Conservation (phyloP, 1,284 basidiomycete species). For the Pseudozyma thailandica region DNA sequence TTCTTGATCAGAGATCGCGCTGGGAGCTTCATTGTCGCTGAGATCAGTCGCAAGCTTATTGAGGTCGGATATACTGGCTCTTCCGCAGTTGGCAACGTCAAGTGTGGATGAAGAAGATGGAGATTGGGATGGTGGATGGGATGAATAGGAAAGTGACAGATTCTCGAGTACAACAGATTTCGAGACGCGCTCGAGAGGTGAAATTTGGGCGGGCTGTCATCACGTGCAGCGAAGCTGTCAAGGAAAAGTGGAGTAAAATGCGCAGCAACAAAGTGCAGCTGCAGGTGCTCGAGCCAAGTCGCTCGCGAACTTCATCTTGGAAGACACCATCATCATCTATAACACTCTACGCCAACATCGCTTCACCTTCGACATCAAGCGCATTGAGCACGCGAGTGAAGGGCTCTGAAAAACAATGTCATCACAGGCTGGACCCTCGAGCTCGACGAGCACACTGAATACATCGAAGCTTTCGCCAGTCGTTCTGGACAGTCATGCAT, state of each 20-base stretch:
- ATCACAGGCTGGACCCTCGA: constrained; percentile 24
- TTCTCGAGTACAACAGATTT: not conserved
- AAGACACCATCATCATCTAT: not conserved
- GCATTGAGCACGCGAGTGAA: no score
- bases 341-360: not conserved
- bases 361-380: no score
- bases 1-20: constrained; percentile 43
- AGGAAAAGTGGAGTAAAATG: not conserved
- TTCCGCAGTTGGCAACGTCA: not conserved
- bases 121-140: not conserved
- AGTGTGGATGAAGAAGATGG: not conserved
- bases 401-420: no score
- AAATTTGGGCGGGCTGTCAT: not conserved
- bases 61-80: no score
- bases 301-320: not conserved
- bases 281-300: constrained; percentile 1
- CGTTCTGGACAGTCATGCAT: constrained; percentile 35
- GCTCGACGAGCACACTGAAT: constrained; percentile 13
- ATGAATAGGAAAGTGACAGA: not conserved
- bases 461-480: constrained; percentile 41
- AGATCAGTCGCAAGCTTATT: no score
- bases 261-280: not conserved
- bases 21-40: constrained; percentile 35
- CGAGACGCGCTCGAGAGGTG: not conserved
- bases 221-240: constrained; percentile 4